phyloP scores from a whole-genome alignment of 2,329 filamentous ascomycete genomes.

The Xylariaceae sp. region DNA sequence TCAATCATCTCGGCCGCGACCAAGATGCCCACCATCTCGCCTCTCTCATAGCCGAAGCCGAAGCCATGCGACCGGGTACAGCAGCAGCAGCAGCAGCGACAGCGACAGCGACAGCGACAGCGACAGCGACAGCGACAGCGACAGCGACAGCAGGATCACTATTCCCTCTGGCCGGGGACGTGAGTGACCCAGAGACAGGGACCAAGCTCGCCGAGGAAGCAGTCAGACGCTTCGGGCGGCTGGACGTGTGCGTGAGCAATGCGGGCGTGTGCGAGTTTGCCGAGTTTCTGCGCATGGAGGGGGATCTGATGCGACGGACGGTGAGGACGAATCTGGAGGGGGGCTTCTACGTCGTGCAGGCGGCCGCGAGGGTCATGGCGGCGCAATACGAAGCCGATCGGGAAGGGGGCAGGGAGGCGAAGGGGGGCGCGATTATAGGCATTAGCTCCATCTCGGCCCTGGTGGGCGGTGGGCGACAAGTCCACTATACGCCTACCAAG shows the following conservation, averaged over 20 bases:
- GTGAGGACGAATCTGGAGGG: constrained; percentile 77
- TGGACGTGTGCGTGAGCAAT: constrained; percentile 82
- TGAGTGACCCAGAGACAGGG: constrained; percentile 68
- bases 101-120: too few species aligned
- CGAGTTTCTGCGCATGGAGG: constrained; percentile 71
- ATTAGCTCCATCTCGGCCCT: constrained; percentile 68
- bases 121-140: too few species aligned
- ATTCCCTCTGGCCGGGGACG: constrained; percentile 68
- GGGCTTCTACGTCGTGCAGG: constrained; percentile 83
- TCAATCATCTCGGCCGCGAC: constrained; percentile 68
- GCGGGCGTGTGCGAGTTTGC: constrained; percentile 85
- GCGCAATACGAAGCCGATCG: constrained; percentile 50
- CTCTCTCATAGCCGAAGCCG: constrained; percentile 46
- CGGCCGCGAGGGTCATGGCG: constrained; percentile 78
- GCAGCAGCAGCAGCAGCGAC: too few species aligned
- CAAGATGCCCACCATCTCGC: constrained; percentile 47
- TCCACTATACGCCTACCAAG: constrained; percentile 86
- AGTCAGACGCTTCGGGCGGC: constrained; percentile 52
- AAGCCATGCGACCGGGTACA: constrained; percentile 43
- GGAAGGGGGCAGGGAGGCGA: too few species aligned
- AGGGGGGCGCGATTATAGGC: constrained; percentile 70
- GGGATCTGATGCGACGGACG: constrained; percentile 65
- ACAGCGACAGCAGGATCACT: constrained; percentile 34
- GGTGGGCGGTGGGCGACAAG: constrained; percentile 71
- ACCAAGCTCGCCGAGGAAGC: constrained; percentile 59